Evolutionary conservation across 345 rosid genomes (phyloP).

Genomic region (Eucalyptus melliodora): DNA sequence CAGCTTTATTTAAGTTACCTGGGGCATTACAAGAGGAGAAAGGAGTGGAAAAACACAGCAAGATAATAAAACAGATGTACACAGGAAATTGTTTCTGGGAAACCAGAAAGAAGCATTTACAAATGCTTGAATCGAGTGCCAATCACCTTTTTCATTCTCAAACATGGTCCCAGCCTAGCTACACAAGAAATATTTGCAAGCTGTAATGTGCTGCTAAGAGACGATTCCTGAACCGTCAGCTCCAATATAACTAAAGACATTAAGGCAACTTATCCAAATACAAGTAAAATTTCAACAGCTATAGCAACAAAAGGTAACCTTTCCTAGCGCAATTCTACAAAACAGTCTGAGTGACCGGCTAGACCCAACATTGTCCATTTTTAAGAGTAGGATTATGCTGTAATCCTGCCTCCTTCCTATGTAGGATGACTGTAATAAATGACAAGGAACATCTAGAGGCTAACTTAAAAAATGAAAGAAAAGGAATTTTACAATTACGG

Average conservation of each 20-base stretch:
- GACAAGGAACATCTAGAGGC: neutral
- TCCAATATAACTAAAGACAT: neutral
- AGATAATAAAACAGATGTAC: neutral
- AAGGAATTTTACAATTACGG: neutral
- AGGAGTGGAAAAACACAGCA: neutral
- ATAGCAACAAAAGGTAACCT: neutral
- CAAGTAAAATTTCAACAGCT: neutral
- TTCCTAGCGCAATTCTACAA: neutral
- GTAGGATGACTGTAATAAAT: neutral
- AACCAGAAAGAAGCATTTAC: neutral
- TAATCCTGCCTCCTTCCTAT: neutral
- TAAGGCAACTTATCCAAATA: neutral
- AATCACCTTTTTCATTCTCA: neutral
- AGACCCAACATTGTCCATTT: neutral
- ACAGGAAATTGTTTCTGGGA: neutral
- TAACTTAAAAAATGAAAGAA: neutral
- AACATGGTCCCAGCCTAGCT: neutral
- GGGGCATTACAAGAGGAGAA: neutral
- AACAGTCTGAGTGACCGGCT: neutral
- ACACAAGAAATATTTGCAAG: neutral
- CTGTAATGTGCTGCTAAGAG: neutral
- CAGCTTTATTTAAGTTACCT: neutral
- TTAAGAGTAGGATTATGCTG: neutral
- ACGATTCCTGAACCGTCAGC: too few relatives aligned
- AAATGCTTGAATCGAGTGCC: neutral